Percentiles rank a stretch among this genome's conserved stretches.
These are phyloP conservation scores for Trichophyton verrucosum DNA, from an alignment of 2,329 filamentous ascomycete species.

Conservation along the genomic window DNA sequence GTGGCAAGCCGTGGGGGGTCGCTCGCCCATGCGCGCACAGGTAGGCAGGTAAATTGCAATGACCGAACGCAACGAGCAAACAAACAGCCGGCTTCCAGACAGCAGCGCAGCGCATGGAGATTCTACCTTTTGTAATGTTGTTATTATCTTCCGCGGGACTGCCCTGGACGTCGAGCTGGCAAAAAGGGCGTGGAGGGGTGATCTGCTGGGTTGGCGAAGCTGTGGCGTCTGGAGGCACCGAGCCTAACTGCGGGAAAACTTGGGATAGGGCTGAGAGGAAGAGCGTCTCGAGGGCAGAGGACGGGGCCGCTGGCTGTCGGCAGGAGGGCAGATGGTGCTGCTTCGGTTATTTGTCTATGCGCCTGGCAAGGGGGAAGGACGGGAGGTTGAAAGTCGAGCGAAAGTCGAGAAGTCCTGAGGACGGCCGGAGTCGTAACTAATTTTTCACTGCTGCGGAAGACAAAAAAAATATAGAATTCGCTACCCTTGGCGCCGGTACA, in stretches of 20 bases:
- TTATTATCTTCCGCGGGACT: background rate
- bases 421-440: background rate
- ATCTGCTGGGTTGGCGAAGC: background rate
- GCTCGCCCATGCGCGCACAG: background rate
- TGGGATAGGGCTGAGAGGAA: background rate
- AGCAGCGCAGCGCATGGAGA: background rate
- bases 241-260: background rate
- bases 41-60: background rate
- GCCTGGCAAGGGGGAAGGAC: background rate
- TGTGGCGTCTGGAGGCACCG: background rate
- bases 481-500: background rate
- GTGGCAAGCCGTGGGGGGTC: background rate
- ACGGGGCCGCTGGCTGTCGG: background rate
- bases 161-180: background rate
- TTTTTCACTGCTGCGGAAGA: background rate
- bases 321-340: background rate
- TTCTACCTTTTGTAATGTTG: background rate
- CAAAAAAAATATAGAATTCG: background rate
- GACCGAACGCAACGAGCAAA: background rate
- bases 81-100: background rate
- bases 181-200: background rate
- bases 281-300: background rate
- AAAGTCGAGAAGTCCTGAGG: background rate
- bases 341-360: background rate
- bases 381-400: background rate